Percentiles rank a stretch among this genome's conserved stretches.
phyloP scores from a whole-genome alignment of 2,329 filamentous ascomycete species.

The Clarireedia paspali region DNA sequence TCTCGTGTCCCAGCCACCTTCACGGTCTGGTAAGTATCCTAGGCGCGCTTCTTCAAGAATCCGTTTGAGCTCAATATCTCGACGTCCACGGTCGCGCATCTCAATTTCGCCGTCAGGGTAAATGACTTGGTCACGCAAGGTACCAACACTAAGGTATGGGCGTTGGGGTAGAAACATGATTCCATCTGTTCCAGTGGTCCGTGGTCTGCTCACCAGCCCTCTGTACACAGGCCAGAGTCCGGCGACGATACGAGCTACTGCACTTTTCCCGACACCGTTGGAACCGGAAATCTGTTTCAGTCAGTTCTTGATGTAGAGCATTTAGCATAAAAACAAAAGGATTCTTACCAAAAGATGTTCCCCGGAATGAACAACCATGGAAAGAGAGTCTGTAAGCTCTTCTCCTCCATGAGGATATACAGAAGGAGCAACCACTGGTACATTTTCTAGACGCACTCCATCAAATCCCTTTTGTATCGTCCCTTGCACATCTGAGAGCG shows the following conservation, averaged over 20 bases:
- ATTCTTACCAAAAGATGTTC: conserved; percentile 70
- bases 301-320: conserved; percentile 6
- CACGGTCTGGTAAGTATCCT: conserved; percentile 82
- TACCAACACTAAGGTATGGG: conserved; percentile 86
- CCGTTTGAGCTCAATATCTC: conserved; percentile 68
- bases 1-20: conserved; percentile 92
- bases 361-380: conserved; percentile 80
- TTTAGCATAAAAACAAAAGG: not conserved
- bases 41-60: conserved; percentile 78
- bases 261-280: conserved; percentile 90
- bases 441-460: conserved; percentile 85
- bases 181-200: conserved; percentile 72
- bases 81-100: conserved; percentile 75
- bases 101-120: conserved; percentile 93
- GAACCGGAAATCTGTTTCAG: conserved; percentile 69
- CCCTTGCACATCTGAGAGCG: conserved; percentile 83
- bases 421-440: conserved; percentile 83
- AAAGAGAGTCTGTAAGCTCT: conserved; percentile 80
- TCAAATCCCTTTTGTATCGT: conserved; percentile 94
- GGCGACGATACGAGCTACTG: conserved; percentile 78
- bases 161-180: conserved; percentile 98
- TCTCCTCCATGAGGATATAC: conserved; percentile 88
- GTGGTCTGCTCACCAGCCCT: conserved; percentile 81
- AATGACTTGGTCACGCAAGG: conserved; percentile 92
- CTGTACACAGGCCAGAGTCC: conserved; percentile 96